A percentile compares a stretch with the other conserved stretches of the same genome.
Evolutionary conservation across 176 grass and related monocot species (phyloP).

Genomic region (Eleusine indica): DNA sequence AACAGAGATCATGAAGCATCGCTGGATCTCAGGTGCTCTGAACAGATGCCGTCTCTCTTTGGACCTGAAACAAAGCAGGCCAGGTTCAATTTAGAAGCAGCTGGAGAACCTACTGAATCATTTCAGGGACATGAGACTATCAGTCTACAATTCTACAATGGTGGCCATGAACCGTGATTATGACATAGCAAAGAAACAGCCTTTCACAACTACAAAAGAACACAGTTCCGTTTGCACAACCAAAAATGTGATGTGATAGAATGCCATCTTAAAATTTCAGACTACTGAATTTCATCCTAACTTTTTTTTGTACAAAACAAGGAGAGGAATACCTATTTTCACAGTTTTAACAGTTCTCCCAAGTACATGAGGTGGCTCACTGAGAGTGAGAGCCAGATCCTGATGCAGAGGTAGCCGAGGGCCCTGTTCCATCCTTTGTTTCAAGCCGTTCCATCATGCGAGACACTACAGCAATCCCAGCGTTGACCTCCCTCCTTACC

Average conservation of each 20-base stretch:
- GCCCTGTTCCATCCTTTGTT: constrained; percentile 42
- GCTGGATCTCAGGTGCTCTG: constrained; percentile 39
- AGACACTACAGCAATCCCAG: constrained; percentile 65
- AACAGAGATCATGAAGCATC: constrained; percentile 29
- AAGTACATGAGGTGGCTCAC: constrained; percentile 22
- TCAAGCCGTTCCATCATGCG: constrained; percentile 75
- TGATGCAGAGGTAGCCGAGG: constrained; percentile 43
- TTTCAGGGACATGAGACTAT: not conserved
- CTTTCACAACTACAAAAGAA: not conserved
- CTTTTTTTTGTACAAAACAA: not conserved
- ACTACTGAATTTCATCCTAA: not conserved
- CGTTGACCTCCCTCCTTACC: constrained; percentile 77
- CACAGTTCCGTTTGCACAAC: not conserved
- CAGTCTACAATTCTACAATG: not conserved
- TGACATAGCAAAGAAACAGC: not conserved
- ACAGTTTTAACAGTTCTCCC: not conserved
- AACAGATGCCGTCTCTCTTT: not conserved
- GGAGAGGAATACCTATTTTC: constrained; percentile 27
- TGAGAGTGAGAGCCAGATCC: constrained; percentile 49
- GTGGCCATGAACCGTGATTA: too few relatives aligned
- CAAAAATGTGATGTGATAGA: too few relatives aligned
- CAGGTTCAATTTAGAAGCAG: not conserved
- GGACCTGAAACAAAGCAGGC: constrained; percentile 22
- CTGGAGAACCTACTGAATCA: not conserved
- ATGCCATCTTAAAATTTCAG: not conserved